Base-by-base conservation (phyloP, 208 protist species). In the Leishmania tarentolae region DNA sequence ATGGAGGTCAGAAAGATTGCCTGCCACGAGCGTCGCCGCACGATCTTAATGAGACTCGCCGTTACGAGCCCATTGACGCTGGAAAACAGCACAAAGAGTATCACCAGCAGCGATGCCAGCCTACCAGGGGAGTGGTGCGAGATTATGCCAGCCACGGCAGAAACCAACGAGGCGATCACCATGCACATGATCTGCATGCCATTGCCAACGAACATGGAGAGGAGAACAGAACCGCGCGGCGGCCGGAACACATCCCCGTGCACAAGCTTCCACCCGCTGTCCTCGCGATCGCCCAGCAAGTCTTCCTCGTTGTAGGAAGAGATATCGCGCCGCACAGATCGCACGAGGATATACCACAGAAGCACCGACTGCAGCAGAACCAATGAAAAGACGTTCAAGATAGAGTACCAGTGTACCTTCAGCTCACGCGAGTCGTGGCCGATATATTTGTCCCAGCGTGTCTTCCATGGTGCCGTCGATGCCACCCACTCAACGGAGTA, bases 371-470 rank as follows among this genome's bases (percentile, higher is more conserved):
- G 92, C 85, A 99, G 94, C 61, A 99, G 57, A 17, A 99, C 96
- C 40, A 99, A 96, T 66, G 98, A 92, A 13, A 99, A 90, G n/a
- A 94, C 98, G 90, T 99, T 99, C 61, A 99, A 75, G 73, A 99
- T 98, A 17, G 94, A 97, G 86, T 98, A 98, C 97, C 94, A 99
- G 86, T 99, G 98, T 69, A 98, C 91, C 71, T 92, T 78, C 7
- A 87, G 69, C 76, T 96, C 92, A 17, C 72, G 78, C 74, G 87
- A 86, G 42, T 88, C 84, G 28, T 35, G 15, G 37, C 82, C 80
- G 63, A 99, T 88, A 80, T 99, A 99, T 19, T 81, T 74, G 75
- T 99, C 98, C 98, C 98, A 99, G 28, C 98, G 90, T 11, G 94
- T 96, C 7, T 94, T 93, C 98, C 98, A 99, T 35, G 88, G 74